phyloP scores from a whole-genome alignment of 176 grass and related monocot species.

The Pharus latifolius region DNA sequence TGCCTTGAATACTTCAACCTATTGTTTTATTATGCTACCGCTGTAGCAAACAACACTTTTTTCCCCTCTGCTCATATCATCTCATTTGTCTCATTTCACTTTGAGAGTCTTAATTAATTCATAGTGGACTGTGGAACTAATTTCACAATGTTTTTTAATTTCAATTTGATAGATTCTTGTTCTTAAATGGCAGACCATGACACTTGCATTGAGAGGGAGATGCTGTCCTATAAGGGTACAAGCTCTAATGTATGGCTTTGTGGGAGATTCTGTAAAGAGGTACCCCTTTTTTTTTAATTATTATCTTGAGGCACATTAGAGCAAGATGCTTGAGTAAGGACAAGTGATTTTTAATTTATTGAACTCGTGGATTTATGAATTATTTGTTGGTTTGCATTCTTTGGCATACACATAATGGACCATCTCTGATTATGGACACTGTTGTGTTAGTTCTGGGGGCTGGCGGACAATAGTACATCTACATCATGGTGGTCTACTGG shows the following conservation, averaged over 20 bases:
- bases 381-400: background rate
- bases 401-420: background rate
- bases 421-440: background rate
- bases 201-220: conserved; percentile 31
- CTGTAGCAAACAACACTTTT: too few relatives aligned
- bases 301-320: background rate
- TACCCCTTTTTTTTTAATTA: conserved; percentile 22
- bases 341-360: background rate
- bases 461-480: background rate
- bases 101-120: background rate
- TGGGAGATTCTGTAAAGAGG: conserved; percentile 51
- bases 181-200: conserved; percentile 51
- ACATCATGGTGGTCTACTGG: background rate
- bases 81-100: background rate
- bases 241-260: conserved; percentile 55
- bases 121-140: background rate
- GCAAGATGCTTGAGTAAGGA: background rate
- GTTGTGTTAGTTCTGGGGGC: background rate
- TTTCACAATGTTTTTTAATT: background rate
- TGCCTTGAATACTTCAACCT: too few relatives aligned
- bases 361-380: background rate
- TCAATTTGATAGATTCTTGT: conserved; percentile 12
- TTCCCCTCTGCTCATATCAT: too few relatives aligned
- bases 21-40: too few relatives aligned
- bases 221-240: conserved; percentile 18